Base-by-base conservation (phyloP, 1,284 basidiomycete species). In the Ganoderma multipileum region DNA sequence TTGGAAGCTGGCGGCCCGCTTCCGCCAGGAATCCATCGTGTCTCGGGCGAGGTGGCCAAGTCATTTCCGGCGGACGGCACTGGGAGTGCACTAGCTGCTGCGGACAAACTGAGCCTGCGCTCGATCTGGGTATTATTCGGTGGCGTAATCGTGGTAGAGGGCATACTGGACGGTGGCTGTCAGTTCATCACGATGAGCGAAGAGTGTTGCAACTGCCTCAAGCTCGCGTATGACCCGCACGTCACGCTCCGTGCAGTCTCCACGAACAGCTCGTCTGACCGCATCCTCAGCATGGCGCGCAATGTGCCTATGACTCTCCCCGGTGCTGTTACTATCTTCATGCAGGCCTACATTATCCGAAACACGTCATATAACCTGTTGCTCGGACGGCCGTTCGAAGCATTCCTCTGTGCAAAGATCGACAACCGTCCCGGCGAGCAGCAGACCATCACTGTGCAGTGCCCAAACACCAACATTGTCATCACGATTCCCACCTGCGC, bases 371-470 rank as follows among this genome's bases (percentile, higher is more conserved):
- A 83, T 67, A 70, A 76, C 23, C 72, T 81, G 1, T 67, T 83
- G 0, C 63, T 82, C 2, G 80, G 81, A 0, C 59, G 78, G 11
- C 81, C 80, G 0, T 82, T 82, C 68, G 78, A 81, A 63, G 69
- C 77, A 0, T 44, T 82, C 8, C 79, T 78, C 0, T 52, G 75
- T 12, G 77, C 75, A 36, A 33, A 66, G 7, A 47, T 80, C 0
- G 59, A 73, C 16, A 79, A 77, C 54, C 64, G 55, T 26, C 7
- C 26, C 1, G 71, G 79, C 55, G 76, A 1, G 64, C n/a, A n/a
- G n/a, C n/a, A n/a, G n/a, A n/a, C n/a, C n/a, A n/a, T n/a, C n/a
- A n/a, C n/a, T n/a, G n/a, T 82, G 9, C 71, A 68, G 16, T 73
- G 77, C 55, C 79, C 77, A 0, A 80, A 79, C 60, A 73, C 74